Evolutionary conservation across 176 grass and related monocot genomes (phyloP), one percentile per base, ranked within the genome.

Genomic region (Oryza officinalis): DNA sequence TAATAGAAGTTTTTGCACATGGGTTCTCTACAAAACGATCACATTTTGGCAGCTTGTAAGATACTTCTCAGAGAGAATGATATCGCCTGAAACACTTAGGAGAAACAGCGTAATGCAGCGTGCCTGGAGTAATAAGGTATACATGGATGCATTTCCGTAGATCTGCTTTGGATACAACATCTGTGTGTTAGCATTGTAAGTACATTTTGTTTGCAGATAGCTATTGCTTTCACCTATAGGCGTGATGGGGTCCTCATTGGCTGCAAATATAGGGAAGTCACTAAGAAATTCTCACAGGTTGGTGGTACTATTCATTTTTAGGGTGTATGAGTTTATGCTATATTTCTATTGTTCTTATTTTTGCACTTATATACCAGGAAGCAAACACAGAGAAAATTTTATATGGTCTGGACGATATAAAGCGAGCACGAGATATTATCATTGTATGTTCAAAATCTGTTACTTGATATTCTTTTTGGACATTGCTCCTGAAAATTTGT

Each of bases 351-450:
- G 67, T 69, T 30, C 46, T 75, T 5, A 49, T 54, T 77, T 86
- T 80, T 89, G 66, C 33, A 15, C 74, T 33, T 86, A 14, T 86
- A 14, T 80, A 57, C 59, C 91, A 99, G 96, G 96, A 96, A 80
- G 28, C 65, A 18, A 77, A 89, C 31, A 96, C 93, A 8, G 96
- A 99, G 83, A 92, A 63, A 72, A 92, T 99, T 85, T 85, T 99
- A 74, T 99, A 99, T 87, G 96, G 96, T 73, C 88, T 99, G 66
- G 96, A 99, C 46, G 96, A 96, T 83, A 99, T 99, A 83, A 89
- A 86, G 60, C 72, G 71, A 15, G 75, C 86, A 52, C 52, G n/a
- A 6, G 97, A 96, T 85, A 35, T 99, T 85, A 96, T 99, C 88
- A 96, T 99, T 87, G 97, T 99, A 99, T 92, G 83, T 78, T 60